These are phyloP conservation scores for Cystobasidium ongulense DNA, from an alignment of 768 basidiomycete genomes.

Conservation along the genomic window DNA sequence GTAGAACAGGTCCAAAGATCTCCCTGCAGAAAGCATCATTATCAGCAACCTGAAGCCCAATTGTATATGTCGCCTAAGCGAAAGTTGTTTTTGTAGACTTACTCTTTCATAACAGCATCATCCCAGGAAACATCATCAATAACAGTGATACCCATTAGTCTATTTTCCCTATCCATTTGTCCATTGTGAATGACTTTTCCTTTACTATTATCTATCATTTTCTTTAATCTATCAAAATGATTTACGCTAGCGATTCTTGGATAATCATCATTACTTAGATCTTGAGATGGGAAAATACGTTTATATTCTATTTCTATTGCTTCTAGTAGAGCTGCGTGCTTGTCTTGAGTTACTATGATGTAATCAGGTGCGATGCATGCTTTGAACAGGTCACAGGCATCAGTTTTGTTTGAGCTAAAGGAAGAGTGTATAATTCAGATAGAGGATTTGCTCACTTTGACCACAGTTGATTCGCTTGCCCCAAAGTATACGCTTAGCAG, in stretches of 20 bases:
- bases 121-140: conserved; percentile 57
- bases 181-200: conserved; percentile 64
- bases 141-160: conserved; percentile 65
- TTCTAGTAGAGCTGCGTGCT: not conserved
- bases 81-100: conserved; percentile 41
- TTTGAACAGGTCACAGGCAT: too few species aligned
- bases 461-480: conserved; percentile 70
- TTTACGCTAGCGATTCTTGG: conserved; percentile 53
- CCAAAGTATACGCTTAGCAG: conserved; percentile 69
- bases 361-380: conserved; percentile 34
- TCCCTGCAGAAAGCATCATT: too few species aligned
- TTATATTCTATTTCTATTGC: conserved; percentile 17
- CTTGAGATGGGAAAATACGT: conserved; percentile 5
- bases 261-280: not conserved
- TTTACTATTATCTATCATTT: conserved; percentile 56
- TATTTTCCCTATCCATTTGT: conserved; percentile 52
- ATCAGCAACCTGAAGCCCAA: not conserved
- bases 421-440: too few species aligned
- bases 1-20: conserved; percentile 73
- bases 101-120: conserved; percentile 73
- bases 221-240: conserved; percentile 55
- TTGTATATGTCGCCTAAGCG: not conserved
- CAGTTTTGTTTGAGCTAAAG: too few species aligned
- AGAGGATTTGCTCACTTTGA: conserved; percentile 40
- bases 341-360: conserved; percentile 3